Evolutionary conservation across 345 rosid genomes (phyloP), one percentile per base, ranked within the genome.

Genomic region (Pistacia vera): DNA sequence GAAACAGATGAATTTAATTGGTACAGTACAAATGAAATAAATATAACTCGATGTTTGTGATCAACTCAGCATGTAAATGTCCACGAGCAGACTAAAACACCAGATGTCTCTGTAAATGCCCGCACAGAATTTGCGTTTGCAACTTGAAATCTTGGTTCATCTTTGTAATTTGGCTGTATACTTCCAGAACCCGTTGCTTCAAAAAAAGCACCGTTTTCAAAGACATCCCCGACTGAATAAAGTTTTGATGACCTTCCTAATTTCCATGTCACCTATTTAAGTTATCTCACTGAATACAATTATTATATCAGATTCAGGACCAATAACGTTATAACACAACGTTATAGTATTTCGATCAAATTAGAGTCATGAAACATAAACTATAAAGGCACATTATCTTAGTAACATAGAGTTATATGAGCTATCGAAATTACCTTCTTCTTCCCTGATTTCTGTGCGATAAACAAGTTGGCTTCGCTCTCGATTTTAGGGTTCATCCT

Each of bases 161-260:
- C 66, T 5, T 55, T 75, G 52, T 88, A 90, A 58, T 76, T 77
- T 12, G 91, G 95, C 36, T 82, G 88, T 4, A 92, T 91, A 4
- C 68, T 76, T 12, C 89, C 90, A 1, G 16, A 2, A n/a, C 92
- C 89, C 10, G 85, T 83, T 35, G 81, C 84, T 2, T 48, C 63
- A 52, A 91, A 95, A 49, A 81, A 85, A 71, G 93, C 95, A 77
- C 97, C 93, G 17, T 86, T 94, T 64, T 81, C 83, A 10, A 92
- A 86, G 56, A 77, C 69, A 84, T 88, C 92, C 22, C 87, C 75
- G 12, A 86, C 91, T 0, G 93, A 91, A 71, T 86, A 87, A 79
- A 91, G 38, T 36, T 36, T 36, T 4, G 38, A 36, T 4, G 38
- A 36, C 38, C 38, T 36, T 36, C 38, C 38, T 36, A 25, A 11